phyloP scores from a whole-genome alignment of 148 eudicot species.

The Rheum nobile region DNA sequence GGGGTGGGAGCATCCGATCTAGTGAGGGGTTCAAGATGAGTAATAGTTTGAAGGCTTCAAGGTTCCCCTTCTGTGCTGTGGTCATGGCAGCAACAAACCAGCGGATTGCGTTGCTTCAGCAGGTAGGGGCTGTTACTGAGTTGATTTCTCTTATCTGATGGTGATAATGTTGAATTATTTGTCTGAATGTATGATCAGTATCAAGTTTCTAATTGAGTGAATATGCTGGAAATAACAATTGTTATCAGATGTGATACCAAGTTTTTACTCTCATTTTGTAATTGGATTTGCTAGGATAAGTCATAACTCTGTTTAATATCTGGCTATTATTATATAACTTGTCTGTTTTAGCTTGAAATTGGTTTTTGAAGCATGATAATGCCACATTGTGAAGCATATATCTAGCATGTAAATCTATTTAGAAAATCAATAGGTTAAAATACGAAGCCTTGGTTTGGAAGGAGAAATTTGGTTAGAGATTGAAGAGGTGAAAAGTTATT shows the following conservation, averaged over 20 bases:
- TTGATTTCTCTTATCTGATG: not conserved
- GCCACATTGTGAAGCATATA: not conserved
- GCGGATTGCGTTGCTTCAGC: conserved; percentile 83
- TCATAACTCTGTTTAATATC: not conserved
- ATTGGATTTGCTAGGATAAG: not conserved
- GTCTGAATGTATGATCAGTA: not conserved
- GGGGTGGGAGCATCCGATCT: conserved; percentile 78
- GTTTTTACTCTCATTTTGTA: not conserved
- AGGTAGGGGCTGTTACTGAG: conserved; percentile 27
- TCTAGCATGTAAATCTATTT: too few species aligned
- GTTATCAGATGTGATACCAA: not conserved
- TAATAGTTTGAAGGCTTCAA: conserved; percentile 87
- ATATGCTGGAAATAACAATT: not conserved
- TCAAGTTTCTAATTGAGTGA: not conserved
- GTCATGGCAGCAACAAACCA: conserved; percentile 96
- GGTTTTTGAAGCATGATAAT: not conserved
- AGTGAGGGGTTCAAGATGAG: conserved; percentile 99
- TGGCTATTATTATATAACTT: not conserved
- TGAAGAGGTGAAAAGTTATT: too few species aligned
- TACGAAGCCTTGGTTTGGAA: not conserved
- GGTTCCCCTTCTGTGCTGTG: conserved; percentile 89
- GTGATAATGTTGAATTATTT: not conserved
- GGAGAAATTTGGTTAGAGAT: not conserved
- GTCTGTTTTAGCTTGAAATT: not conserved
- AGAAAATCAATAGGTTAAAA: too few species aligned